Base-by-base conservation (phyloP, 2,329 filamentous ascomycete species). In the Hypocreales sp. region DNA sequence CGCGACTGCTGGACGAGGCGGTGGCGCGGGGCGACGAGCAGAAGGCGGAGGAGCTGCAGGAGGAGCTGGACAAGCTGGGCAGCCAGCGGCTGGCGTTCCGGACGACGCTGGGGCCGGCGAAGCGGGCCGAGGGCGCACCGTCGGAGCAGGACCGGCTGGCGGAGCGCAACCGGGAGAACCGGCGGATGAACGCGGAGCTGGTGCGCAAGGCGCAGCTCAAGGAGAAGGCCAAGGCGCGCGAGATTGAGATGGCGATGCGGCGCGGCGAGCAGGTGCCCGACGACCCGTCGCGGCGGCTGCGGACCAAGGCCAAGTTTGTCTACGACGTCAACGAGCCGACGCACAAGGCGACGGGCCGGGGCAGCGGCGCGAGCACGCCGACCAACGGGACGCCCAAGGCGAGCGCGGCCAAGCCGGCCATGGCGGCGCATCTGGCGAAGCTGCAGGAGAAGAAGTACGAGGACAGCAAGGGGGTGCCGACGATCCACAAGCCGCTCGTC, bases 121-220 rank as follows among this genome's bases (percentile, higher is more conserved):
- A 72, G 42, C 65, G 67, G 36, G 58, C 64, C 15, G 43, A 56
- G 33, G n/a, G n/a, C n/a, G 47, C 51, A n/a, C 47, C 59, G 24
- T 60, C 66, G 19, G 79, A 92, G 49, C 82, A 87, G 48, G 82
- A 92, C 37, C 76, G 80, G 16, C 66, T 95, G 15, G 80, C 81
- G 0, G 69, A 79, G 43, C 64, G 93, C 38, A 98, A 98, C 53
- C 64, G 71, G 16, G 72, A 79, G 45, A 94, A 93, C 52, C 76
- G 87, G 35, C 73, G 76, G 32, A 67, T 76, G 39, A 94, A 94
- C 45, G 68, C 71, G n/a, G 81, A 93, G 47, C 76, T 80, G 25
- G 79, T 95, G n/a, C 81, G 87, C 33, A 80, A 81, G 50, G 87
- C 86, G 1, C 80, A 94, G 47, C 63, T 93, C 30, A 77, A 78